phyloP scores from a whole-genome alignment of 352 stramenopile species.

The Globisporangium parvum region DNA sequence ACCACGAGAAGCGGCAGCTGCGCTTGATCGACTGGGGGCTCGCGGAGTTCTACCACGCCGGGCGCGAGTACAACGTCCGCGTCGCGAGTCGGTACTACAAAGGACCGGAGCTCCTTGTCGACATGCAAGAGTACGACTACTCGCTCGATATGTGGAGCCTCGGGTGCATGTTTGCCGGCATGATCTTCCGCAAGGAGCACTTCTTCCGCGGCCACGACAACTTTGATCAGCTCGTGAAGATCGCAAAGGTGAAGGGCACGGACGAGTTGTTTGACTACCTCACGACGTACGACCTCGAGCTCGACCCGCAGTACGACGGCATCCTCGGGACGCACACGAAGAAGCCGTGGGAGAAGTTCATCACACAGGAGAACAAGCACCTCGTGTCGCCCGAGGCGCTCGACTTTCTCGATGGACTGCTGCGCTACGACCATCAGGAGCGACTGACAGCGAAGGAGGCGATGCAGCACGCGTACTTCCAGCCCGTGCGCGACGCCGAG shows the following conservation, averaged over 20 bases:
- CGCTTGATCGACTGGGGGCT: constrained; percentile 96
- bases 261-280: constrained; percentile 99
- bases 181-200: constrained; percentile 99
- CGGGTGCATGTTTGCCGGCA: constrained; percentile 98
- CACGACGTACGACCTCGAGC: constrained; percentile 97
- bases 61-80: constrained; percentile 98
- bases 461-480: constrained; percentile 98
- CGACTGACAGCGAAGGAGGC: constrained; percentile 97
- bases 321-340: constrained; percentile 96
- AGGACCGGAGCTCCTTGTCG: constrained; percentile 97
- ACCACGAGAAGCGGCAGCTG: constrained; percentile 97
- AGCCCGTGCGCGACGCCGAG: constrained; percentile 82
- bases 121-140: constrained; percentile 98
- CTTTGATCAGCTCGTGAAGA: constrained; percentile 99
- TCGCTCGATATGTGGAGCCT: constrained; percentile 61
- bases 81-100: constrained; percentile 99
- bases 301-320: constrained; percentile 98
- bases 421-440: constrained; percentile 96
- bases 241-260: constrained; percentile 96
- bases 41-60: constrained; percentile 98
- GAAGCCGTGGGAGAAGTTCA: constrained; percentile 99
- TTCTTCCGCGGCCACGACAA: constrained; percentile 99
- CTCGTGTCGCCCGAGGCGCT: constrained; percentile 91
- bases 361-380: constrained; percentile 95
- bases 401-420: constrained; percentile 88